phyloP scores from a whole-genome alignment of 805 yeast species.

The Teunomyces kruisii region DNA sequence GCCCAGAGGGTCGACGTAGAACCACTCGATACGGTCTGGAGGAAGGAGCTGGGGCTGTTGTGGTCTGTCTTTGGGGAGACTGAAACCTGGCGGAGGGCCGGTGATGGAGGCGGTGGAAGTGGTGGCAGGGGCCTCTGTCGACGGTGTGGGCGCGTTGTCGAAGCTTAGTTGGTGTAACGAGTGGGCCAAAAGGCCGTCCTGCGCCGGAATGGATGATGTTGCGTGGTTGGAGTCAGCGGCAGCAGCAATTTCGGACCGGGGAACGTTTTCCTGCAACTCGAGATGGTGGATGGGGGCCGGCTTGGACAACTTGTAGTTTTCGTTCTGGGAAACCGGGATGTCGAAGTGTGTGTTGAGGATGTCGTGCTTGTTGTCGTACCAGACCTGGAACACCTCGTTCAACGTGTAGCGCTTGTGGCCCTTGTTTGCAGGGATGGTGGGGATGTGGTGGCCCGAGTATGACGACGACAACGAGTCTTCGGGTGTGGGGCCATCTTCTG shows the following conservation, averaged over 20 bases:
- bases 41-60: conserved; percentile 18
- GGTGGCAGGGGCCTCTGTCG: no score
- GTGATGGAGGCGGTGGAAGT: neutral
- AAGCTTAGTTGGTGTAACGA: neutral
- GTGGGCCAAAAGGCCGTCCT: neutral
- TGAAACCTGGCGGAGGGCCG: conserved; percentile 11
- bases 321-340: conserved; percentile 19
- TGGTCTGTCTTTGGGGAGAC: conserved; percentile 1
- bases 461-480: neutral
- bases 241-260: neutral
- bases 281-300: conserved; percentile 40
- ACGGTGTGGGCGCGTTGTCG: neutral
- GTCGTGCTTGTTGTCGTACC: conserved; percentile 37
- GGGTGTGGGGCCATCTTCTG: neutral
- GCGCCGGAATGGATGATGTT: neutral
- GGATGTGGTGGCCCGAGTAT: neutral
- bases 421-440: conserved; percentile 35
- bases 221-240: no score
- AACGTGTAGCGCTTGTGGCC: conserved; percentile 47
- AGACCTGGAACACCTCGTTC: conserved; percentile 54
- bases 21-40: conserved; percentile 59
- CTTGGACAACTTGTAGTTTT: conserved; percentile 28
- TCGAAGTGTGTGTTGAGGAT: conserved; percentile 16
- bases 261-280: conserved; percentile 21
- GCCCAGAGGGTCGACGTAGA: conserved; percentile 68